These are phyloP conservation scores for Podospora didyma DNA, from an alignment of 495 filamentous ascomycete species.

Conservation along the genomic window DNA sequence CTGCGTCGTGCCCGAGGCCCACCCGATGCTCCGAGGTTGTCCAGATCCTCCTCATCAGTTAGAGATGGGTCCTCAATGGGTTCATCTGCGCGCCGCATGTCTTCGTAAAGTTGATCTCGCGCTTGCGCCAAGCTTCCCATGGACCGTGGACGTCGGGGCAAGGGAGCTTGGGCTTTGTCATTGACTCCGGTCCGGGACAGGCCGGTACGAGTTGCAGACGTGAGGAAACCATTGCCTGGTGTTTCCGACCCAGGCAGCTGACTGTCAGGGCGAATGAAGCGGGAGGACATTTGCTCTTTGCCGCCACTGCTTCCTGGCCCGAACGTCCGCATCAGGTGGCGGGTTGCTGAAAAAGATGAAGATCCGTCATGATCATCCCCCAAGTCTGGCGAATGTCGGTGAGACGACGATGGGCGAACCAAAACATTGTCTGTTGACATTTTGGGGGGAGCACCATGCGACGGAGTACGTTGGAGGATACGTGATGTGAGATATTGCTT, in stretches of 20 bases:
- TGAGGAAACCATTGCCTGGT: conserved; percentile 25
- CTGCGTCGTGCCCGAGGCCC: conserved; percentile 5
- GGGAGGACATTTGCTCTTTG: conserved; percentile 45
- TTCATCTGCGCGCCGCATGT: neutral
- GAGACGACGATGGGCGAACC: conserved; percentile 36
- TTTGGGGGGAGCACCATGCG: conserved; percentile 53
- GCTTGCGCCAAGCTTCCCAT: conserved; percentile 22
- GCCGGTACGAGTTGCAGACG: conserved; percentile 11
- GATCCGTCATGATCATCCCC: conserved; percentile 9
- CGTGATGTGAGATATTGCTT: conserved; percentile 53
- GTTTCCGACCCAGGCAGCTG: conserved; percentile 32
- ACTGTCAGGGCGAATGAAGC: conserved; percentile 43
- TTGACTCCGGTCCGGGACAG: conserved; percentile 7
- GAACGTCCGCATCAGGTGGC: conserved; percentile 20
- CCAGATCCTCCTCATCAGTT: conserved; percentile 37
- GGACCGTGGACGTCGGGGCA: conserved; percentile 23
- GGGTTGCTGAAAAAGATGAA: conserved; percentile 26
- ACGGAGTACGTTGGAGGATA: conserved; percentile 53
- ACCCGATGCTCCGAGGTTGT: conserved; percentile 14
- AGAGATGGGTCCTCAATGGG: conserved; percentile 10
- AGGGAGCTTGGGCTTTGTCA: conserved; percentile 8
- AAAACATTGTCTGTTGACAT: conserved; percentile 55
- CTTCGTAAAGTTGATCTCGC: neutral
- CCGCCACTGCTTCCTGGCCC: conserved; percentile 43
- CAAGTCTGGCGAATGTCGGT: conserved; percentile 32